phyloP scores from a whole-genome alignment of 2,329 filamentous ascomycete genomes.

The Allantophomopsis lycopodina region DNA sequence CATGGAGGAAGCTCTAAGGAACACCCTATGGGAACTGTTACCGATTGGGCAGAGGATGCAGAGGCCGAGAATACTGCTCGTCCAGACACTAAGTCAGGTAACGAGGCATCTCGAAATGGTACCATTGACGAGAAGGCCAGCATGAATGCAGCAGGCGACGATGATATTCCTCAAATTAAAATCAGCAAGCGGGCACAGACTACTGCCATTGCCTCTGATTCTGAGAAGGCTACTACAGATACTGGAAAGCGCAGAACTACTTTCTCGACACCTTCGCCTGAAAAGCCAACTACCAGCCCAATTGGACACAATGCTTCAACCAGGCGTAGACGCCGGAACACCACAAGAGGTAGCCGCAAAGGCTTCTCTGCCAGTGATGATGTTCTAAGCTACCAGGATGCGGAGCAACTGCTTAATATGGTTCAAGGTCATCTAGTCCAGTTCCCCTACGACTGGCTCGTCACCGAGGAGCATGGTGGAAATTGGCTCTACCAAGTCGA shows the following conservation, averaged over 20 bases:
- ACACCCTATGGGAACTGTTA: conserved; percentile 12
- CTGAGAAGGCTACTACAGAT: conserved; percentile 17
- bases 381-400: conserved; percentile 59
- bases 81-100: conserved; percentile 4
- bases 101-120: conserved; percentile 9
- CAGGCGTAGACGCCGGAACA: conserved; percentile 51
- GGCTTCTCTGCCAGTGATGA: conserved; percentile 58
- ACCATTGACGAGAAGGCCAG: conserved; percentile 12
- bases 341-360: conserved; percentile 48
- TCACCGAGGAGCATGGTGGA: conserved; percentile 78
- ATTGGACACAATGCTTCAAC: conserved; percentile 26
- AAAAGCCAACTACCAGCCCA: conserved; percentile 3
- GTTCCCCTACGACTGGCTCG: conserved; percentile 94
- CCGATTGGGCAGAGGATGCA: conserved; percentile 13
- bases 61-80: conserved; percentile 9
- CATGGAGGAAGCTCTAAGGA: conserved; percentile 2
- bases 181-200: conserved; percentile 5
- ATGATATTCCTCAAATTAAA: conserved; percentile 33
- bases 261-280: conserved; percentile 26
- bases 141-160: conserved; percentile 24
- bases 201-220: conserved; percentile 7
- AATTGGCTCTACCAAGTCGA: conserved; percentile 98
- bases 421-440: conserved; percentile 80
- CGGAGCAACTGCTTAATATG: conserved; percentile 68
- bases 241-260: conserved; percentile 37